Base-by-base conservation (phyloP, 164 flowering plant species). In the Macadamia integrifolia region DNA sequence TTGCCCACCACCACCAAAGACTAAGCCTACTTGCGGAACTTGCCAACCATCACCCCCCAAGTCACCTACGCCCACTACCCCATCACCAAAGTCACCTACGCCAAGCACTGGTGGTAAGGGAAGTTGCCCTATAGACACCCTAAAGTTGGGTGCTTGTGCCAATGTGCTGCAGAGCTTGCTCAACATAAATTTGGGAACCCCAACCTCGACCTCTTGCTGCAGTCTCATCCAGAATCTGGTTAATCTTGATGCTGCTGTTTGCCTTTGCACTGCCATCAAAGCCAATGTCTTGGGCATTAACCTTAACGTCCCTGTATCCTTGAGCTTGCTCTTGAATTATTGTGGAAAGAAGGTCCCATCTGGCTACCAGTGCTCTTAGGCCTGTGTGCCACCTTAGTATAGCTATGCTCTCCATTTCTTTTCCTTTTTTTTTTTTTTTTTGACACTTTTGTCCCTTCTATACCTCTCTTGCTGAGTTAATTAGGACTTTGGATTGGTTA, bases 81-180 rank as follows among this genome's bases (percentile, higher is more conserved):
- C 23, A 2, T 5, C 40, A 2, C 3, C 40, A 2, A 35, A 35
- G 5, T 35, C 40, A 35, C 40, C 40, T 23, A 23, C 23, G 23
- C 40, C 40, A 2, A 23, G 23, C 40, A 23, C 23, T 23, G 23
- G 3, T 35, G 5, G 40, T 35, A 5, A 5, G 40, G 40, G 40
- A 35, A 72, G 73, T 17, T 87, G 93, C 81, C 94, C 90, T 1
- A 86, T 52, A 32, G 89, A 88, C 66, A 75, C 91, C 23, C 81
- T 90, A 0, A 88, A 90, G 75, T 67, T 90, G 30, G 90, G 88
- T 8, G 91, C 81, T 1, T 90, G 96, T 65, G 89, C 84, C 14
- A 66, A 88, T 61, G 15, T 88, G 74, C 67, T 90, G 35, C 64
- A 68, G 60, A 88, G 63, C 50, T 55, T 88, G 62, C 72, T 86